Evolutionary conservation across 2,329 filamentous ascomycete genomes (phyloP), one percentile per base, ranked within the genome.

Genomic region (Fusarium albosuccineum): DNA sequence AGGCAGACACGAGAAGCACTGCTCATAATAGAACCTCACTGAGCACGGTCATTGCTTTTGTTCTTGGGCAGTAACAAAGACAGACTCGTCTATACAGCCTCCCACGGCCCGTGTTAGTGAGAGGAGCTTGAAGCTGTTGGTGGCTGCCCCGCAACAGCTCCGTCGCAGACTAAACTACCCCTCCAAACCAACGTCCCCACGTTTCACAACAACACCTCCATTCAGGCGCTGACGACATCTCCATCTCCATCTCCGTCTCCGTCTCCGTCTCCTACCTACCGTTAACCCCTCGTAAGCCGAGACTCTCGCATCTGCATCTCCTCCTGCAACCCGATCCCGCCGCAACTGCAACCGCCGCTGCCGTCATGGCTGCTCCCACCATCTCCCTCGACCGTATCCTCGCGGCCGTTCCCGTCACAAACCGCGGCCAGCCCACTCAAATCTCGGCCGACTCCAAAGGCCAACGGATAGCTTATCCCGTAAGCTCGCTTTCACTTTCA

Each of bases 381-480:
- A 85, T 91, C 73, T 81, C 81, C 45, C 80, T 89, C 71, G 82
- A 88, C 63, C 86, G 86, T 78, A 95, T 97, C 74, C 91, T 97
- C 79, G 96, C 94, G 45, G 91, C 96, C 30, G 88, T 91, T 67
- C 96, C 96, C 55, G 89, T 88, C 57, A 97, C 95, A 29, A 89
- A 88, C 58, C 89, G 96, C 70, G 95, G 94, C 61, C 91, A 94
- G 77, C 91, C 95, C 62, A 97, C 95, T 11, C 93, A 93, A 76
- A 89, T 99, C 50, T 97, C 93, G 37, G 87, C 89, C 42, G 95
- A 98, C 79, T 82, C 91, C 66, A 97, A 97, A 80, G 95, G 96
- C 70, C 91, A 97, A 82, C 89, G 93, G 70, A 90, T 99, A 81
- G 92, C 93, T 62, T 99, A 99, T 80, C 93, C 95, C 64, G 94